phyloP scores from a whole-genome alignment of 768 basidiomycete genomes.

The Phylloporus rhodoxanthus region DNA sequence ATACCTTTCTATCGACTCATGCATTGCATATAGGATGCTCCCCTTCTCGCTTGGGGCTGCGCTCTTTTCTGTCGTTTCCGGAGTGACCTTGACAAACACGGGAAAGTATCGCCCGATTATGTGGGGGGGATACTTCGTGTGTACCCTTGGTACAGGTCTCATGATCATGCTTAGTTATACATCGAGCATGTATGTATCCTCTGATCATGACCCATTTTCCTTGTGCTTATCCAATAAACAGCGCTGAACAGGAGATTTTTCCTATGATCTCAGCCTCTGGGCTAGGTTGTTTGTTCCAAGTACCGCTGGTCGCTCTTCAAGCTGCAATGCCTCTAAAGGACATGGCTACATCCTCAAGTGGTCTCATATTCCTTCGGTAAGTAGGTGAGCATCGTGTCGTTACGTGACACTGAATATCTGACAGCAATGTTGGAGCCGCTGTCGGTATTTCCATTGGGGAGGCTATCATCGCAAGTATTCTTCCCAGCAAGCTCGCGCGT shows the following conservation, averaged over 20 bases:
- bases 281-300: constrained; percentile 59
- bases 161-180: constrained; percentile 63
- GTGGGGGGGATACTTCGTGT: constrained; percentile 53
- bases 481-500: constrained; percentile 27
- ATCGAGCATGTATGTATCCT: constrained; percentile 33
- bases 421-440: constrained; percentile 67
- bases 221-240: constrained; percentile 21
- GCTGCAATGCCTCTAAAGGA: constrained; percentile 84
- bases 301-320: constrained; percentile 68
- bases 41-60: constrained; percentile 63
- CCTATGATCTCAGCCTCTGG: constrained; percentile 65
- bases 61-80: constrained; percentile 48
- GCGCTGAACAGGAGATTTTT: constrained; percentile 59
- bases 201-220: neutral
- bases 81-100: constrained; percentile 50
- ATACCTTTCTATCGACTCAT: neutral
- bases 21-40: constrained; percentile 49
- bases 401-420: neutral
- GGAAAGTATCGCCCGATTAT: constrained; percentile 57
- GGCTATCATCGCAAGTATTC: constrained; percentile 58
- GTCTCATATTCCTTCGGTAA: constrained; percentile 65
- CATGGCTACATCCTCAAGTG: constrained; percentile 76
- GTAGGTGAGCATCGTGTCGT: neutral
- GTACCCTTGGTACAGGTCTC: constrained; percentile 63
- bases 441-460: constrained; percentile 71